Conservation (phyloP, 768 basidiomycete species). For the Leucocoprinus leucothites region DNA sequence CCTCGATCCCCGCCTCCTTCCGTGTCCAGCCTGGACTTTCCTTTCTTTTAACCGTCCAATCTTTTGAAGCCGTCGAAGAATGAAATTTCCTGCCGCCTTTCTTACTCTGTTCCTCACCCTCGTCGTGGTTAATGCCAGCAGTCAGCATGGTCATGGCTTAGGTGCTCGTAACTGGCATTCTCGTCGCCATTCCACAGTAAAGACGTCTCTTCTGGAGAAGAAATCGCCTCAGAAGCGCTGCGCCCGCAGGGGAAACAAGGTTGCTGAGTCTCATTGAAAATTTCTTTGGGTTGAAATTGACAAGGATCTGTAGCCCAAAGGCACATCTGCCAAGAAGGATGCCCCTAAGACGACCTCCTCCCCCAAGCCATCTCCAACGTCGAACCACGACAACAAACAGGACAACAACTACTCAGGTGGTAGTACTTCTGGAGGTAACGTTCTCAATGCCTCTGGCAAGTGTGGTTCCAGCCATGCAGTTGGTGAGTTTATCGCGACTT, state of each 20-base stretch:
- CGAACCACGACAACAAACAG: background rate
- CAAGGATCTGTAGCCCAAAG: background rate
- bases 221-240: conserved; percentile 22
- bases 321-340: conserved; percentile 5
- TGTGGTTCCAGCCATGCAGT: conserved; percentile 12
- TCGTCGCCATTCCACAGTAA: conserved; percentile 7
- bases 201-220: conserved; percentile 5
- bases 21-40: background rate
- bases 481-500: conserved; percentile 31
- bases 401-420: conserved; percentile 4
- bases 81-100: conserved; percentile 42
- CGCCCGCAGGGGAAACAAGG: conserved; percentile 16
- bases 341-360: conserved; percentile 4
- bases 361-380: conserved; percentile 10
- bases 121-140: conserved; percentile 29
- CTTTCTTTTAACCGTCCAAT: conserved; percentile 14
- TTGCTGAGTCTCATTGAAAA: conserved; percentile 10
- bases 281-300: background rate
- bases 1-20: conserved; percentile 1
- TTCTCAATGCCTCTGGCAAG: conserved; percentile 11
- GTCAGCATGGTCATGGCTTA: conserved; percentile 25
- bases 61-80: conserved; percentile 13
- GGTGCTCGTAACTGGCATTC: conserved; percentile 29
- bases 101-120: conserved; percentile 35
- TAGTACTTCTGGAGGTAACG: conserved; percentile 3